phyloP scores from a whole-genome alignment of 148 eudicot genomes.

The Rhododendron ferrugineum region DNA sequence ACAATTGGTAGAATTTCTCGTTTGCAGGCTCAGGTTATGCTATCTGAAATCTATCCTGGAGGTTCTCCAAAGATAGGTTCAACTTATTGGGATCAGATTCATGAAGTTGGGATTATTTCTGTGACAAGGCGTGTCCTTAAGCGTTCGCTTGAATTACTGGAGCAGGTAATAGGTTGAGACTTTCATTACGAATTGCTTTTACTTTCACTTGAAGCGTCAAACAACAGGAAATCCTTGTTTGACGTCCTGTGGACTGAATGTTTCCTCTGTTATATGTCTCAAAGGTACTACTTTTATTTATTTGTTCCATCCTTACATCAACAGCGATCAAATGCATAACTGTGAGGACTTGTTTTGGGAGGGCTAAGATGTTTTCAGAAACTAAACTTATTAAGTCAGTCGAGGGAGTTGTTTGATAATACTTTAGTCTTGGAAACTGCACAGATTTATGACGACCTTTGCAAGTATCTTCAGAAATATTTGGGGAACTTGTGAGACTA shows the following conservation, averaged over 20 bases:
- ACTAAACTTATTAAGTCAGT: neutral
- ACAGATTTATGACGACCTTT: neutral
- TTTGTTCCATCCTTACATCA: neutral
- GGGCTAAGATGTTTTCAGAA: neutral
- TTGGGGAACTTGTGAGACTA: neutral
- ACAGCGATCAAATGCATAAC: neutral
- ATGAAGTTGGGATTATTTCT: conserved; percentile 82
- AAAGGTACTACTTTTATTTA: neutral
- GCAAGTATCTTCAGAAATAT: neutral
- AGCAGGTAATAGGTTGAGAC: conserved; percentile 45
- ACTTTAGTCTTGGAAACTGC: neutral
- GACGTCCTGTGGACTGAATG: neutral
- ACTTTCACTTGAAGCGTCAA: neutral
- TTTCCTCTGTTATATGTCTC: neutral
- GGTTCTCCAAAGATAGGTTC: conserved; percentile 78
- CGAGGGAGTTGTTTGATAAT: neutral
- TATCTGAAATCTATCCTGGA: conserved; percentile 97
- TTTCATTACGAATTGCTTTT: neutral
- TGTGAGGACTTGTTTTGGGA: neutral
- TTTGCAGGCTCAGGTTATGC: conserved; percentile 84
- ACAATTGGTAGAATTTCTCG: neutral
- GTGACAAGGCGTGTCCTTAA: conserved; percentile 83
- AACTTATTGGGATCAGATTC: conserved; percentile 92
- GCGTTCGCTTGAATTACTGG: conserved; percentile 61
- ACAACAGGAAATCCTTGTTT: neutral